These are phyloP conservation scores for Rhizopus stolonifer DNA, from an alignment of 371 early-diverging fungal species.

Conservation along the genomic window DNA sequence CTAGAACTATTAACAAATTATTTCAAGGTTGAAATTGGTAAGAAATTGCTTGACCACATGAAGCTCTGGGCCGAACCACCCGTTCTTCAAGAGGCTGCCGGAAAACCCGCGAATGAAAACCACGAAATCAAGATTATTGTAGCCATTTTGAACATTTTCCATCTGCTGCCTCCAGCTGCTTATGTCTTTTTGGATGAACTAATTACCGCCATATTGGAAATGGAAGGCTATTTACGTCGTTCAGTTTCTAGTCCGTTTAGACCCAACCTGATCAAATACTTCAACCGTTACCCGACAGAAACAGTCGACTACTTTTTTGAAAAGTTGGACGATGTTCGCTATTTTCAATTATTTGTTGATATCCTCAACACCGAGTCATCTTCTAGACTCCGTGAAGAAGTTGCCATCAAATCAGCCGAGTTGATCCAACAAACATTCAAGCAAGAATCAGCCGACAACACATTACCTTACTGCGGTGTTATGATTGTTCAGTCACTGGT, in stretches of 20 bases:
- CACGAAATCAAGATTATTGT: slow-evolving; percentile 93
- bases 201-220: slow-evolving; percentile 77
- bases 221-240: slow-evolving; percentile 83
- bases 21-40: slow-evolving; percentile 98
- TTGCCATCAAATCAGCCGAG: slow-evolving; percentile 58
- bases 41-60: slow-evolving; percentile 93
- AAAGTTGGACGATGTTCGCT: slow-evolving; percentile 55
- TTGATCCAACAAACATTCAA: slow-evolving; percentile 62
- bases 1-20: slow-evolving; percentile 93
- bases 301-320: slow-evolving; percentile 85
- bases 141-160: slow-evolving; percentile 92
- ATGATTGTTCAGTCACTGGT: slow-evolving; percentile 62
- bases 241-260: slow-evolving; percentile 92
- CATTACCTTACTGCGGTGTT: slow-evolving; percentile 63
- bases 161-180: slow-evolving; percentile 89
- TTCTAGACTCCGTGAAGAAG: slow-evolving; percentile 67
- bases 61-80: slow-evolving; percentile 89
- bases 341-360: slow-evolving; percentile 70
- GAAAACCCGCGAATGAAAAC: slow-evolving; percentile 78
- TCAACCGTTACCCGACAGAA: slow-evolving; percentile 86
- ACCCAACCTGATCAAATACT: slow-evolving; percentile 82
- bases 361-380: slow-evolving; percentile 68
- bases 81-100: slow-evolving; percentile 77
- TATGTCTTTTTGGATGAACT: slow-evolving; percentile 90
- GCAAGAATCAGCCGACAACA: slow-evolving; percentile 11